Evolutionary conservation across 352 stramenopile species (phyloP).

Genomic region (Thalassiosira oceanica): DNA sequence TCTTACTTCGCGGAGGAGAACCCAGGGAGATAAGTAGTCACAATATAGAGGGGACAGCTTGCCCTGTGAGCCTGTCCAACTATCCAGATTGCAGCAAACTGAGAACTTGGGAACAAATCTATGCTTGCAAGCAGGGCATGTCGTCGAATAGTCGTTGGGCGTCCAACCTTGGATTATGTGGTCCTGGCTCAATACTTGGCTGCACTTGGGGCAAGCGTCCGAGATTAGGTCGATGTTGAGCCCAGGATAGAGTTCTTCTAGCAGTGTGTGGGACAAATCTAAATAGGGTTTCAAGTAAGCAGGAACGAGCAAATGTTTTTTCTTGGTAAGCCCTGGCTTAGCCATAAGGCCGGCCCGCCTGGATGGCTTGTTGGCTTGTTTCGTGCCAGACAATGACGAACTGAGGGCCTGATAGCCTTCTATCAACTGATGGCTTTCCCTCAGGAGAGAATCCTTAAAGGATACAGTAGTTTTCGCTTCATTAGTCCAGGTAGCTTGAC

Average conservation of each 20-base stretch:
- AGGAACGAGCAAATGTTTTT: slow-evolving; percentile 23
- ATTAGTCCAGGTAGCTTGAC: neutral
- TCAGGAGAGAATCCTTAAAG: no score
- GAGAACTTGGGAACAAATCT: slow-evolving; percentile 81
- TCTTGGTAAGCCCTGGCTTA: slow-evolving; percentile 49
- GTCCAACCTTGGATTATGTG: slow-evolving; percentile 74
- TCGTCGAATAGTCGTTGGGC: slow-evolving; percentile 73
- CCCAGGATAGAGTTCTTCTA: slow-evolving; percentile 47
- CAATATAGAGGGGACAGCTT: slow-evolving; percentile 74
- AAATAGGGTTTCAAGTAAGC: slow-evolving; percentile 25
- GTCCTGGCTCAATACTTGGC: slow-evolving; percentile 56
- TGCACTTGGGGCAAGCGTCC: slow-evolving; percentile 73
- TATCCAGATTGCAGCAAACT: slow-evolving; percentile 49
- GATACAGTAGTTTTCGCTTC: neutral
- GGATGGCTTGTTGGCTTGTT: no score
- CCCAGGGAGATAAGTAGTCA: slow-evolving; percentile 82
- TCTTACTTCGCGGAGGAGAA: slow-evolving; percentile 76
- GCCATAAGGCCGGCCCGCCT: no score
- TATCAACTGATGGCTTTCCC: no score
- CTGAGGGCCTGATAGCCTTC: no score
- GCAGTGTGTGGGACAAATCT: slow-evolving; percentile 30
- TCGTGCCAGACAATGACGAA: no score
- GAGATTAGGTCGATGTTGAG: slow-evolving; percentile 57
- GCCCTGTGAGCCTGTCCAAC: slow-evolving; percentile 74
- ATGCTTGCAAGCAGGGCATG: slow-evolving; percentile 74